These are phyloP conservation scores for Rhodotorula diobovata DNA, from an alignment of 768 basidiomycete species.

Conservation along the genomic window DNA sequence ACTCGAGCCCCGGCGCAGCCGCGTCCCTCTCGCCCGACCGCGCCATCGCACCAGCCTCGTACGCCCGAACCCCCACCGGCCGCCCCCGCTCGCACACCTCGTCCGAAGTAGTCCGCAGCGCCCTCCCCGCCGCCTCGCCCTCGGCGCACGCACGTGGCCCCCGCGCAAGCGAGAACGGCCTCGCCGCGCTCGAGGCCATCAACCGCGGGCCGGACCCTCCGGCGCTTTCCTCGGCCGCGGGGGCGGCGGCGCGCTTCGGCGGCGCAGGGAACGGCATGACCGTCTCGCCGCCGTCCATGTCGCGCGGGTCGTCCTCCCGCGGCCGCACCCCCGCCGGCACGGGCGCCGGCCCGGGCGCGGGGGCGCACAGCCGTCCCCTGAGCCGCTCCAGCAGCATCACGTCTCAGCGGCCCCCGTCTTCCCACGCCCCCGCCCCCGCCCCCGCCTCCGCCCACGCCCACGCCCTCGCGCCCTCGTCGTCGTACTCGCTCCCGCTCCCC, in stretches of 20 bases:
- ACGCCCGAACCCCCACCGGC: neutral
- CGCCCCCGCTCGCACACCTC: slow-evolving; percentile 18
- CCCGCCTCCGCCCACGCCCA: neutral
- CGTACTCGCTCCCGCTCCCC: too few species aligned
- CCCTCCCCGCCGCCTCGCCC: neutral
- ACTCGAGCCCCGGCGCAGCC: neutral
- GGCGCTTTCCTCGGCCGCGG: neutral
- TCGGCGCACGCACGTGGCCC: neutral
- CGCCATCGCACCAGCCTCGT: too few species aligned
- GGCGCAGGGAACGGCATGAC: neutral
- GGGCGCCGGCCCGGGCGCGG: too few species aligned
- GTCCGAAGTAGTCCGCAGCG: slow-evolving; percentile 3
- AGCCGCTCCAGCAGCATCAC: slow-evolving; percentile 20
- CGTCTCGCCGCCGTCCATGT: slow-evolving; percentile 12
- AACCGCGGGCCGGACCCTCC: neutral
- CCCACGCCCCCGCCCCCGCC: neutral
- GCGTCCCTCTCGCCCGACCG: neutral
- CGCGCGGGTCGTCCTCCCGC: slow-evolving; percentile 9
- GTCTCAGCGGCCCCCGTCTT: slow-evolving; percentile 7
- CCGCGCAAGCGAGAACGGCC: slow-evolving; percentile 6
- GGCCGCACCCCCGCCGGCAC: too few species aligned
- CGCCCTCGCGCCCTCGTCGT: slow-evolving; percentile 10
- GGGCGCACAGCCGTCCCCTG: neutral
- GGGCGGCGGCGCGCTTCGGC: neutral
- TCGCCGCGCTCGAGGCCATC: slow-evolving; percentile 34